Percentiles rank a stretch among this genome's conserved stretches.
Conservation (phyloP, 75 land plant genomes). For the Cunninghamia lanceolata region DNA sequence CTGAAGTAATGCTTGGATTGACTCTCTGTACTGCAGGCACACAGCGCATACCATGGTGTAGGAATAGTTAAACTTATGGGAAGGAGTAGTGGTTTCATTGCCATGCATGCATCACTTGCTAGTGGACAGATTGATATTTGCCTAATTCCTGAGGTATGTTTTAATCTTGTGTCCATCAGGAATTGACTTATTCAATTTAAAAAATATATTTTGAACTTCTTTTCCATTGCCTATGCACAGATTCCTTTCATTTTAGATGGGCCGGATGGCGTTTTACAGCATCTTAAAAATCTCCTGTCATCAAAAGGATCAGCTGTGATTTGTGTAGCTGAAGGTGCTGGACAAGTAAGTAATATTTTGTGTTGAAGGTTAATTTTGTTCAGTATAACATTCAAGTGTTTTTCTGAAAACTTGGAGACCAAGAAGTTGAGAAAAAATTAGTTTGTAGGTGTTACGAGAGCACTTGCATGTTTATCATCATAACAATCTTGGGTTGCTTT, state of each 20-base stretch:
- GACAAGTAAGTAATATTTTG: constrained; percentile 67
- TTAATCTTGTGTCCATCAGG: constrained; percentile 4
- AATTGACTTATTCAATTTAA: not conserved
- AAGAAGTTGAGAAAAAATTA: not conserved
- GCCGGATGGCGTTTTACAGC: constrained; percentile 70
- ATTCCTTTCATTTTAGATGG: constrained; percentile 81
- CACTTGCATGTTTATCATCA: not conserved
- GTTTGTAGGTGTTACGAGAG: not conserved
- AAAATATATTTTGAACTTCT: not conserved
- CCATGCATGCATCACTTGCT: constrained; percentile 93
- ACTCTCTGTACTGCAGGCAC: constrained; percentile 53
- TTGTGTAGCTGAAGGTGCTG: constrained; percentile 98
- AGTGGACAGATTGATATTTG: constrained; percentile 96
- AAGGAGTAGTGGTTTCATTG: constrained; percentile 91
- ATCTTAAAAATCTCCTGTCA: constrained; percentile 58
- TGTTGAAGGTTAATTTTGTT: not conserved
- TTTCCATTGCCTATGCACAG: constrained; percentile 19
- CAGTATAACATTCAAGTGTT: not conserved
- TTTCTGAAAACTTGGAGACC: no score
- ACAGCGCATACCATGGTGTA: constrained; percentile 92
- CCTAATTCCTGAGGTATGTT: constrained; percentile 91
- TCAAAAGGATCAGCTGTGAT: constrained; percentile 84
- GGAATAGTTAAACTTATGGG: constrained; percentile 99
- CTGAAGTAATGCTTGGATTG: constrained; percentile 3
- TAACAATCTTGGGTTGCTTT: not conserved